phyloP scores from a whole-genome alignment of 2,329 filamentous ascomycete genomes.

The Rutstroemia sp. region DNA sequence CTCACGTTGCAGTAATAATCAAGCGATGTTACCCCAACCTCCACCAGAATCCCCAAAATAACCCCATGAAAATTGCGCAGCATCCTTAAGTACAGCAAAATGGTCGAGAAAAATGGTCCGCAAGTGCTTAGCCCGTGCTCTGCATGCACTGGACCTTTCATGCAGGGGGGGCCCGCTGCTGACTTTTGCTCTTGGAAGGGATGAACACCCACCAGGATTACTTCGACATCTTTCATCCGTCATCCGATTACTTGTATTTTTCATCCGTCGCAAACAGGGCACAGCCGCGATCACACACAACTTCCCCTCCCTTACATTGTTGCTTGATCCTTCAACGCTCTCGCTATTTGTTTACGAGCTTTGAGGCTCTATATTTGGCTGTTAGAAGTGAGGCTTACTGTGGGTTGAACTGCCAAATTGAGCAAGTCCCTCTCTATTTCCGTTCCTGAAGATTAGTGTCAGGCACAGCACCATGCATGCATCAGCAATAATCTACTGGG shows the following conservation, averaged over 20 bases:
- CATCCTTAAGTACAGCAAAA: background rate
- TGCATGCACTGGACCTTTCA: background rate
- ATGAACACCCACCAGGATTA: background rate
- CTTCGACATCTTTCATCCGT: background rate
- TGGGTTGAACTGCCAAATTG: conserved; percentile 2
- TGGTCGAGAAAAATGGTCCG: background rate
- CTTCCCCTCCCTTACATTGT: background rate
- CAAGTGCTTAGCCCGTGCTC: background rate
- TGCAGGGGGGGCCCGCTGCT: background rate
- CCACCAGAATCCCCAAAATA: conserved; percentile 4
- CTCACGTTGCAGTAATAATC: background rate
- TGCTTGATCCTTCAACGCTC: conserved; percentile 4
- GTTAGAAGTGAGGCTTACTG: background rate
- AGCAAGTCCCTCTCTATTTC: conserved; percentile 10
- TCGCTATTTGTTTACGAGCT: conserved; percentile 1
- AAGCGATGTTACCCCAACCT: conserved; percentile 3
- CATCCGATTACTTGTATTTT: background rate
- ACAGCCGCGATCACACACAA: conserved; percentile 2
- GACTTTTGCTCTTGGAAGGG: background rate
- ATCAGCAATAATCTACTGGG: conserved; percentile 2
- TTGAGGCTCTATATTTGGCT: conserved; percentile 9
- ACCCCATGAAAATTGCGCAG: background rate
- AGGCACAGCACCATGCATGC: conserved; percentile 8
- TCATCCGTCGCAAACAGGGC: conserved; percentile 3
- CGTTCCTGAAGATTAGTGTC: conserved; percentile 3